Evolutionary conservation across 2,329 filamentous ascomycete genomes (phyloP), one percentile per base, ranked within the genome.

Genomic region (Fusarium equiseti): DNA sequence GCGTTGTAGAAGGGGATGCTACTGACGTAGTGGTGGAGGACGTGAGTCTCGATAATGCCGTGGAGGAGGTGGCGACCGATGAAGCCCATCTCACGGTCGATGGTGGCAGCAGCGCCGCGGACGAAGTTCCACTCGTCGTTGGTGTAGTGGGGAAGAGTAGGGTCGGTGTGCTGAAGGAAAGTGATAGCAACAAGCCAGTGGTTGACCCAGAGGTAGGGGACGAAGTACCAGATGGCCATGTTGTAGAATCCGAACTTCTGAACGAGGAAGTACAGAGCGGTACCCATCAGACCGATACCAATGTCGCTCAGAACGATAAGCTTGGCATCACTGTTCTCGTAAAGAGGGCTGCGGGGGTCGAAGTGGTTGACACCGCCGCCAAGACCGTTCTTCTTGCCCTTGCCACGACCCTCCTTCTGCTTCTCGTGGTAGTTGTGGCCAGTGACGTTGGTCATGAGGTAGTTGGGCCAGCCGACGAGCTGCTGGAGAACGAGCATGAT

Each of bases 161-260:
- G 95, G 81, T 98, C 95, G 79, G 95, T 98, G 89, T 98, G 95
- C 84, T 98, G 95, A 70, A 98, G 90, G 88, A 90, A 98, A 75
- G 95, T 98, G 82, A 98, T 98, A 80, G 95, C 95, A 74, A 98
- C 95, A 60, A 98, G 92, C 95, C 95, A 98, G 89, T 98, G 94
- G 89, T 98, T 97, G 60, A 98, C 95, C 95, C 95, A 98, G 67
- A 98, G 87, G 81, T 98, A 99, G 40, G 96, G 96, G 63, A 97
- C 79, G 78, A 95, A 90, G 84, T 99, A 99, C 95, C 96, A 98
- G 70, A 99, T 92, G 65, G 92, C 84, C 80, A 98, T 86, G 86
- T 98, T 98, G 79, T 85, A 80, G 86, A 90, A 95, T 78, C 96
- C 96, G 75, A 91, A 98, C 60, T 83, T 92, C 81, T 90, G 90